phyloP scores from a whole-genome alignment of 306 rosid genomes.

The Hippophae gyantsensis region DNA sequence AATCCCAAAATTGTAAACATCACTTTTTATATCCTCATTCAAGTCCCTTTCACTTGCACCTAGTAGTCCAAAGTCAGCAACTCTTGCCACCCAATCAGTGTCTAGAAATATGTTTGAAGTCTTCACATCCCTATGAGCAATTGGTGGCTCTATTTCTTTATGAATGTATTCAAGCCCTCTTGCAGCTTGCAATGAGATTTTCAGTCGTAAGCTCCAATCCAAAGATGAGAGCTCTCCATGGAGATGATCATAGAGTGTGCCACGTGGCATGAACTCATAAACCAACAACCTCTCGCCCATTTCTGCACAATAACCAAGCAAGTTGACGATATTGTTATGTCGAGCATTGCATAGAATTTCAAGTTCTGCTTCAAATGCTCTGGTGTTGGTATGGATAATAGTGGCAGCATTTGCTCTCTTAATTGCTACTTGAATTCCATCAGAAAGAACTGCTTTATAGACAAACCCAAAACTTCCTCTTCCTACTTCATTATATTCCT shows the following conservation, averaged over 20 bases:
- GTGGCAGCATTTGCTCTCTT: conserved; percentile 84
- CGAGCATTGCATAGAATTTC: conserved; percentile 62
- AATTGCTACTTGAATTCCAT: conserved; percentile 62
- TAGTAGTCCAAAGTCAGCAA: conserved; percentile 54
- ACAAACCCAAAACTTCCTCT: conserved; percentile 79
- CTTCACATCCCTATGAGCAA: conserved; percentile 48
- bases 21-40: conserved; percentile 32
- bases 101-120: conserved; percentile 65
- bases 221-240: conserved; percentile 74
- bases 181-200: conserved; percentile 60
- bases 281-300: conserved; percentile 83
- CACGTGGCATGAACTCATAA: conserved; percentile 72
- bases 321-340: conserved; percentile 56
- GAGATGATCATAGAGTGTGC: conserved; percentile 67
- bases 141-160: conserved; percentile 45
- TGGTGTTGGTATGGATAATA: conserved; percentile 60
- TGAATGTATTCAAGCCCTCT: conserved; percentile 66
- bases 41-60: conserved; percentile 32
- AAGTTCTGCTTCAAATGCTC: conserved; percentile 62
- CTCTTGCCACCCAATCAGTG: conserved; percentile 65
- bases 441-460: conserved; percentile 58
- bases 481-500: conserved; percentile 76
- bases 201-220: conserved; percentile 57
- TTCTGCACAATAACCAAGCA: conserved; percentile 70
- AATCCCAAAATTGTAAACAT: conserved; percentile 55